These are phyloP conservation scores for Phytophthora ohioensis DNA, from an alignment of 352 stramenopile genomes.

Conservation along the genomic window DNA sequence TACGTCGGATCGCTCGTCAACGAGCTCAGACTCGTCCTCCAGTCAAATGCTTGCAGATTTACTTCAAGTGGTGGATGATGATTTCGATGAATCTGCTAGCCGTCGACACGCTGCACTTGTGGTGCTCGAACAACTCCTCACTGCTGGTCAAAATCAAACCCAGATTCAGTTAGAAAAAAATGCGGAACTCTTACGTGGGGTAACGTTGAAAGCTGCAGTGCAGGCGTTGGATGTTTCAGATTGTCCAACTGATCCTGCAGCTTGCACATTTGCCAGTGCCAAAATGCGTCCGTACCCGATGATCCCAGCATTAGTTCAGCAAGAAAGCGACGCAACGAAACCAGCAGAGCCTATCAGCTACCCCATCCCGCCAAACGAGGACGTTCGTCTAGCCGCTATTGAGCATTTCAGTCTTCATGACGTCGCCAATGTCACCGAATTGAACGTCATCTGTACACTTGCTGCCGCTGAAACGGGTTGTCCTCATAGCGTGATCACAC, in stretches of 20 bases:
- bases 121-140: slow-evolving; percentile 37
- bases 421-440: slow-evolving; percentile 27
- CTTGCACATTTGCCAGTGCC: slow-evolving; percentile 34
- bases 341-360: slow-evolving; percentile 10
- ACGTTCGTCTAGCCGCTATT: slow-evolving; percentile 30
- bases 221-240: slow-evolving; percentile 32
- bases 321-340: background rate
- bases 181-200: slow-evolving; percentile 3
- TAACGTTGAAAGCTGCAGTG: background rate
- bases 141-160: slow-evolving; percentile 20
- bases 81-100: background rate
- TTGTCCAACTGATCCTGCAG: slow-evolving; percentile 15
- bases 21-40: slow-evolving; percentile 10
- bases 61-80: slow-evolving; percentile 27
- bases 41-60: slow-evolving; percentile 31
- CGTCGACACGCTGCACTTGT: slow-evolving; percentile 27
- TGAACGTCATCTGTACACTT: slow-evolving; percentile 44
- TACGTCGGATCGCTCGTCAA: slow-evolving; percentile 5
- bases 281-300: slow-evolving; percentile 31
- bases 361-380: slow-evolving; percentile 38
- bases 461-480: slow-evolving; percentile 41
- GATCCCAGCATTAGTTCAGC: slow-evolving; percentile 6
- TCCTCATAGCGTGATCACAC: slow-evolving; percentile 38
- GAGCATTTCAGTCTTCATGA: slow-evolving; percentile 26
- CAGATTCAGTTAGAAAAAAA: slow-evolving; percentile 24